phyloP scores from a whole-genome alignment of 1,139 yeast species.

The Pichia norvegensis region DNA sequence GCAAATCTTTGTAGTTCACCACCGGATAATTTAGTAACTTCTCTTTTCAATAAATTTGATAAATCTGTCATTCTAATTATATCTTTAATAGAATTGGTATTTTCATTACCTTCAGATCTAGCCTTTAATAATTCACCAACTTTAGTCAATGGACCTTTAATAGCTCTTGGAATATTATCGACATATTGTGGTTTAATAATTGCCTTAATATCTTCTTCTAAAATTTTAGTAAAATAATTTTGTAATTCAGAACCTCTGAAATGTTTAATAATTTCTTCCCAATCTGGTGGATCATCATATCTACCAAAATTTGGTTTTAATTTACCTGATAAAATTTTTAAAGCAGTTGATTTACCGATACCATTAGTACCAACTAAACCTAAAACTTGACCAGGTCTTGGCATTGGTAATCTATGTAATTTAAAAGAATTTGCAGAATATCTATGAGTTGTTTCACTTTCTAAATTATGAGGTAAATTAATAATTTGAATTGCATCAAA shows the following conservation, averaged over 20 bases:
- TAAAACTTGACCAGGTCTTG: conserved; percentile 97
- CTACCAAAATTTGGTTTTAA: conserved; percentile 94
- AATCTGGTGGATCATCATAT: conserved; percentile 92
- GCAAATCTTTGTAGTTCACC: conserved; percentile 99
- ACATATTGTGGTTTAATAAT: conserved; percentile 97
- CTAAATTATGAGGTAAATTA: conserved; percentile 92
- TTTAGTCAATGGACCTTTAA: conserved; percentile 80
- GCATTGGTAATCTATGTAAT: conserved; percentile 93
- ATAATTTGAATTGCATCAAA: conserved; percentile 94
- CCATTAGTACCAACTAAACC: conserved; percentile 98
- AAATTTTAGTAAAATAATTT: conserved; percentile 85
- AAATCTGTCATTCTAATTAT: conserved; percentile 68
- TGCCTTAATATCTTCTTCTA: conserved; percentile 90
- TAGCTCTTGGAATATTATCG: conserved; percentile 92
- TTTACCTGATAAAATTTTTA: conserved; percentile 95
- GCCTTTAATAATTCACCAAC: conserved; percentile 79
- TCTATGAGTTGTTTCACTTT: conserved; percentile 87
- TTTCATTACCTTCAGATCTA: conserved; percentile 58
- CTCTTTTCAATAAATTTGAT: conserved; percentile 68
- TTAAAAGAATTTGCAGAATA: conserved; percentile 97
- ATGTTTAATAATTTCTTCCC: conserved; percentile 86
- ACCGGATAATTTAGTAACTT: conserved; percentile 84
- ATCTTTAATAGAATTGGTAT: conserved; percentile 43
- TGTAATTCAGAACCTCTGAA: conserved; percentile 97
- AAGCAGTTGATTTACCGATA: conserved; percentile 98